Evolutionary conservation across 768 basidiomycete genomes (phyloP), one percentile per base, ranked within the genome.

Genomic region (Termitomyces sp.): DNA sequence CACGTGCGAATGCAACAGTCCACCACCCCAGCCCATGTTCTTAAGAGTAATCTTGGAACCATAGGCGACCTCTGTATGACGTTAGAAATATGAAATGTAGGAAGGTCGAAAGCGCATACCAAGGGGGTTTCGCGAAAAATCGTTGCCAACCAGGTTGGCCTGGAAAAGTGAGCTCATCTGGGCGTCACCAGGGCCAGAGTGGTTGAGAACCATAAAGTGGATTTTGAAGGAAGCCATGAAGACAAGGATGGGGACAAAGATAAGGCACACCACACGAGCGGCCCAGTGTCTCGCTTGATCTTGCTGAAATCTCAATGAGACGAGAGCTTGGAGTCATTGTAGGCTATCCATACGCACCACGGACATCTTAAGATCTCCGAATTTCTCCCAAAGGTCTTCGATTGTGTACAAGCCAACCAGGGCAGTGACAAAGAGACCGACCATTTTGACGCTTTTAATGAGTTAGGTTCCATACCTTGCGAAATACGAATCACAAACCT

Each of bases 121-220:
- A 2, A 97, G 84, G 13, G 97, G 97, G 66, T 95, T 95, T 65
- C 78, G 76, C n/a, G 85, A 74, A 73, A 98, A 98, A 69, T 97
- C 93, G 68, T 98, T 99, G 16, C 97, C 97, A 36, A 84, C 81
- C 2, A 99, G 82, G 66, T 97, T 93, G 28, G 97, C 96, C 72
- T 99, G 97, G 83, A 99, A 99, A 20, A 98, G 79, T 8, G 94
- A 97, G 70, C 91, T 93, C 96, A 99, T 99, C 71, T 98, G 96
- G 2, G 96, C 90, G 69, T 99, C 96, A 16, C 96, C 97, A 23
- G 97, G 93, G 41, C 96, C 96, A 14, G 93, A 89, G 63, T 94
- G 93, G 70, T 92, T 95, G 53, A 99, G 78, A 62, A 99, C 82
- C 71, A 98, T 70, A 77, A 99, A 99, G 72, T 99, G 97, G 20